Evolutionary conservation across 2,329 filamentous ascomycete species (phyloP).

Genomic region (Neopestalotiopsis rosae): DNA sequence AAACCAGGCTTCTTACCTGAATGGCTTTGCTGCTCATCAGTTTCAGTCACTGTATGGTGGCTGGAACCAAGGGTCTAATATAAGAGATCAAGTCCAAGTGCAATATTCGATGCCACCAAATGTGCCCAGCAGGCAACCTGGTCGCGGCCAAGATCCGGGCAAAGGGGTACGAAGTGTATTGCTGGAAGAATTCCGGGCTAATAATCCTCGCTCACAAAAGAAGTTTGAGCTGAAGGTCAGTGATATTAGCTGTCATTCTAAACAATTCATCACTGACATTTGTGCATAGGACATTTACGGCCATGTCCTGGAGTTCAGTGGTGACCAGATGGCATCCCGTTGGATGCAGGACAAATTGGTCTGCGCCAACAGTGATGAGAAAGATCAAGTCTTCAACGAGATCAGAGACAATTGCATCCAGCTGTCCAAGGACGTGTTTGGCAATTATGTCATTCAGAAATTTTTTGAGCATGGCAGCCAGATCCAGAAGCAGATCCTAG

Average conservation of each 20-base stretch:
- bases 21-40: conserved; percentile 41
- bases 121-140: conserved; percentile 39
- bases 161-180: conserved; percentile 72
- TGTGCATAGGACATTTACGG: conserved; percentile 73
- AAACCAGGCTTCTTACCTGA: conserved; percentile 32
- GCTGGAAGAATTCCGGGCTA: conserved; percentile 80
- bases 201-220: conserved; percentile 68
- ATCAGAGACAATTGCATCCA: conserved; percentile 84
- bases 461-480: conserved; percentile 96
- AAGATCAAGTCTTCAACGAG: conserved; percentile 87
- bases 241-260: neutral
- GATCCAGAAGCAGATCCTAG: conserved; percentile 86
- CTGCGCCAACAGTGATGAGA: conserved; percentile 93
- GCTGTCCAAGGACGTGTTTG: conserved; percentile 95
- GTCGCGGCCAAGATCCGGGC: conserved; percentile 62
- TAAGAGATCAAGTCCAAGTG: conserved; percentile 39
- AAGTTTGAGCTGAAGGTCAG: conserved; percentile 79
- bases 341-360: conserved; percentile 95
- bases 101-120: conserved; percentile 30
- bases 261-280: conserved; percentile 22
- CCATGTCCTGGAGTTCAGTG: conserved; percentile 91
- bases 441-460: conserved; percentile 98
- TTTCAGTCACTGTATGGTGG: conserved; percentile 38
- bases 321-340: conserved; percentile 92
- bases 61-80: conserved; percentile 41